Conservation (phyloP, 2,329 filamentous ascomycete species). For the Polychaeton citri region DNA sequence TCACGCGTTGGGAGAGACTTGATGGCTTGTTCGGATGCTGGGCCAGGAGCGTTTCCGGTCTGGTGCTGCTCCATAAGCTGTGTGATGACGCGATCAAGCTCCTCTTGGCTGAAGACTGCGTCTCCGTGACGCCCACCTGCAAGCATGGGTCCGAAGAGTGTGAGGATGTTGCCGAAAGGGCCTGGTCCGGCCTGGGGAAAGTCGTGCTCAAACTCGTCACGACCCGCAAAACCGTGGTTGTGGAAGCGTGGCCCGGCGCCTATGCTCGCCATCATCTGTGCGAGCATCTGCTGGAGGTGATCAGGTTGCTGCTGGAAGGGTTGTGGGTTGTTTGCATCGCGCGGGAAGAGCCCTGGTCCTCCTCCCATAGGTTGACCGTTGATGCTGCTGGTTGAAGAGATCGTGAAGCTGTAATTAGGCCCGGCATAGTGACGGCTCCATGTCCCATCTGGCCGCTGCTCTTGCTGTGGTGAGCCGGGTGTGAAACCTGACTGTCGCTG, state of each 20-base stretch:
- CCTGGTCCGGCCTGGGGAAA: neutral
- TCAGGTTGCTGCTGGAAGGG: constrained; percentile 23
- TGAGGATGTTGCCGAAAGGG: constrained; percentile 1
- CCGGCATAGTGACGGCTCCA: constrained; percentile 11
- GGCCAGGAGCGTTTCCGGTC: constrained; percentile 64
- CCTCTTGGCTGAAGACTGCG: constrained; percentile 81
- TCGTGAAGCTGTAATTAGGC: constrained; percentile 16
- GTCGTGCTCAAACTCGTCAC: too few relatives aligned
- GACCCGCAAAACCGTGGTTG: neutral
- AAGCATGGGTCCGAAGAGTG: neutral
- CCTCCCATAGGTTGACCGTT: neutral
- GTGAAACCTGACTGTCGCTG: neutral
- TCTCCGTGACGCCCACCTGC: constrained; percentile 45
- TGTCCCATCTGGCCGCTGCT: constrained; percentile 2
- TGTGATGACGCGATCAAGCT: constrained; percentile 75
- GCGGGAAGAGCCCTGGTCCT: constrained; percentile 30
- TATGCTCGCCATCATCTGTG: constrained; percentile 20
- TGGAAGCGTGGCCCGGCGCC: constrained; percentile 8
- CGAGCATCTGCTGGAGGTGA: constrained; percentile 17
- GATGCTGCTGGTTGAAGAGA: constrained; percentile 2
- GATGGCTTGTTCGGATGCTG: constrained; percentile 65
- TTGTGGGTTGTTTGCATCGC: constrained; percentile 38
- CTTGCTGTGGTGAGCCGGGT: neutral
- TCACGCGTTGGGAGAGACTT: constrained; percentile 53
- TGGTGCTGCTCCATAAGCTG: constrained; percentile 76